A percentile compares a stretch with the other conserved stretches of the same genome.
phyloP scores from a whole-genome alignment of 352 stramenopile genomes.

The Pythium aristosporum region DNA sequence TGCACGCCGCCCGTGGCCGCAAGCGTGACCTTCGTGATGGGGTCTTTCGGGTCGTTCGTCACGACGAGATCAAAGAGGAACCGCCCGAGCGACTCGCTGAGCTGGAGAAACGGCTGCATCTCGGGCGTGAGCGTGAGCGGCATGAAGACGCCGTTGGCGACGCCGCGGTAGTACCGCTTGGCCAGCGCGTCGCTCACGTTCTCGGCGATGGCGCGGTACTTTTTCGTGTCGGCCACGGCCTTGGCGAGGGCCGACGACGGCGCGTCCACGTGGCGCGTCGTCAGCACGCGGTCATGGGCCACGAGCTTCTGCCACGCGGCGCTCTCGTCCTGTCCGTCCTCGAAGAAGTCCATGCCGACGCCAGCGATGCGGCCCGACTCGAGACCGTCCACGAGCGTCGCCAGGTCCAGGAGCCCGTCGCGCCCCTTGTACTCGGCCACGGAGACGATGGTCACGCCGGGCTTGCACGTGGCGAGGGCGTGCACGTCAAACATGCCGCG shows the following conservation, averaged over 20 bases:
- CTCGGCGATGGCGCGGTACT: constrained; percentile 76
- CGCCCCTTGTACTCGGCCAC: constrained; percentile 72
- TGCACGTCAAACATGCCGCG: constrained; percentile 85
- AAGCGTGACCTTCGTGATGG: constrained; percentile 63
- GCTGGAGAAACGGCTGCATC: constrained; percentile 78
- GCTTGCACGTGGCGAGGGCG: constrained; percentile 87
- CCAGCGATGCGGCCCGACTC: constrained; percentile 81
- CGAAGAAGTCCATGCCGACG: constrained; percentile 79
- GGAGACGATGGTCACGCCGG: constrained; percentile 87
- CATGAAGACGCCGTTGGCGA: constrained; percentile 86
- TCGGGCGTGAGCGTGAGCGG: constrained; percentile 70
- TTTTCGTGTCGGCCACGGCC: constrained; percentile 43
- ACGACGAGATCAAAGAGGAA: constrained; percentile 68
- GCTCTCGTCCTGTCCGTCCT: constrained; percentile 13
- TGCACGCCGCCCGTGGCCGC: constrained; percentile 61
- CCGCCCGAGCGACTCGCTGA: constrained; percentile 70
- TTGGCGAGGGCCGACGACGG: constrained; percentile 68
- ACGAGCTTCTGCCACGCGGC: constrained; percentile 65
- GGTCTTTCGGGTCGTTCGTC: constrained; percentile 61
- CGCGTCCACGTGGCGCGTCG: constrained; percentile 87
- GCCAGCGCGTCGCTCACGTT: constrained; percentile 76
- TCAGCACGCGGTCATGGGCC: constrained; percentile 87
- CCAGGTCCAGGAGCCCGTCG: constrained; percentile 79
- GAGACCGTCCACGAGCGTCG: constrained; percentile 67
- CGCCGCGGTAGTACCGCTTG: constrained; percentile 67